Percentiles rank a stretch among this genome's conserved stretches.
These are phyloP conservation scores for Diaporthe capsici DNA, from an alignment of 2,329 filamentous ascomycete species.

Conservation along the genomic window DNA sequence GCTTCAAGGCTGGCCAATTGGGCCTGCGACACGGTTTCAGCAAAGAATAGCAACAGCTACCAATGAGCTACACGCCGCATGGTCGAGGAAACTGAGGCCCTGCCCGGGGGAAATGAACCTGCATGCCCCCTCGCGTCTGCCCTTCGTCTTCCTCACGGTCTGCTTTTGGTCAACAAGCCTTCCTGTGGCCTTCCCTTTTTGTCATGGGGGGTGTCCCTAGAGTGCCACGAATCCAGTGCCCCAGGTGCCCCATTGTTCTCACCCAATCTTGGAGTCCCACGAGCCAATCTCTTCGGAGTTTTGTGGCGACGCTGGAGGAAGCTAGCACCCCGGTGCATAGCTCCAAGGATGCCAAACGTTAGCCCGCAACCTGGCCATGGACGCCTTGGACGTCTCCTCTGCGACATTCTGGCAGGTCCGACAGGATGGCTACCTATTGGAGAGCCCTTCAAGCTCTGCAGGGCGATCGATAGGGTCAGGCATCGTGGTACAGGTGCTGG, in stretches of 20 bases:
- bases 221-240: constrained; percentile 36
- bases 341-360: constrained; percentile 12
- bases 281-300: constrained; percentile 56
- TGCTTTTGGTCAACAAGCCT: constrained; percentile 29
- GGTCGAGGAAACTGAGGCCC: constrained; percentile 32
- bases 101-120: constrained; percentile 28
- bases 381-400: not conserved
- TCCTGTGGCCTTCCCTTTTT: constrained; percentile 24
- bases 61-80: constrained; percentile 35
- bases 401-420: constrained; percentile 2
- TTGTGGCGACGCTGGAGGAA: constrained; percentile 55
- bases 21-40: constrained; percentile 46
- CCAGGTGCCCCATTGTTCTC: constrained; percentile 39
- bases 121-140: constrained; percentile 32
- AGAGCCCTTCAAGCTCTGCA: constrained; percentile 4
- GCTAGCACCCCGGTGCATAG: constrained; percentile 40
- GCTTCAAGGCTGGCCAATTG: constrained; percentile 38
- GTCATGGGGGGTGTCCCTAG: constrained; percentile 28
- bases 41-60: constrained; percentile 47
- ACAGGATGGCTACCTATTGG: constrained; percentile 15
- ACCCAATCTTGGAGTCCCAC: constrained; percentile 57
- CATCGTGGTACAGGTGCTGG: not conserved
- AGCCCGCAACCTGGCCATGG: constrained; percentile 18
- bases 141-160: constrained; percentile 30
- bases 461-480: constrained; percentile 21